Percentiles rank a stretch among this genome's conserved stretches.
Conservation (phyloP, 208 protist species). For the Crithidia thermophila region DNA sequence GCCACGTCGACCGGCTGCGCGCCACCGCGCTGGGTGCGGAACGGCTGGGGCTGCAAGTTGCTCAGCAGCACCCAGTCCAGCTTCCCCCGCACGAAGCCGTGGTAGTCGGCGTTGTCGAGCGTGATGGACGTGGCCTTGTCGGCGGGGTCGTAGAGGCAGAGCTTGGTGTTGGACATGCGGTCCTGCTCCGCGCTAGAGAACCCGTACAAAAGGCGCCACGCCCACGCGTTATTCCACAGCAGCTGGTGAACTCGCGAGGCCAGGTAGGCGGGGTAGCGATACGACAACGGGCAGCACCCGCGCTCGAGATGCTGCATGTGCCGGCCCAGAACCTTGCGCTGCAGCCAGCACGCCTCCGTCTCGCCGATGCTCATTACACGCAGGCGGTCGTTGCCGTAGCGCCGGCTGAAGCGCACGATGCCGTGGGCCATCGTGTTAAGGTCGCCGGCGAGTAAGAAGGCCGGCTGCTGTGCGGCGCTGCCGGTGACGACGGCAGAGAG, state of each 20-base stretch:
- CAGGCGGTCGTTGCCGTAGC: conserved; percentile 57
- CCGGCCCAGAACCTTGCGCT: conserved; percentile 71
- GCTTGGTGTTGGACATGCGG: conserved; percentile 40
- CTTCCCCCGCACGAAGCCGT: conserved; percentile 72
- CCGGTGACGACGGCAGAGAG: conserved; percentile 9
- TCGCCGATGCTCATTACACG: conserved; percentile 64
- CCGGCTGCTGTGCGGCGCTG: conserved; percentile 12
- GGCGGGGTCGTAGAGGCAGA: conserved; percentile 74
- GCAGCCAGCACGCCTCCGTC: conserved; percentile 77
- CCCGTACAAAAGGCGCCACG: conserved; percentile 65
- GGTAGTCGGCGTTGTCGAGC: conserved; percentile 56
- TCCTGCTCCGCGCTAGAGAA: conserved; percentile 44
- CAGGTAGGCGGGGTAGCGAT: conserved; percentile 51
- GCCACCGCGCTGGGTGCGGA: conserved; percentile 19
- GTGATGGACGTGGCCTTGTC: conserved; percentile 78
- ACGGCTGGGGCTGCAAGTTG: conserved; percentile 43
- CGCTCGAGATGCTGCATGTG: conserved; percentile 39
- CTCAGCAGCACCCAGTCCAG: conserved; percentile 82
- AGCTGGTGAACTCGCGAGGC: conserved; percentile 37
- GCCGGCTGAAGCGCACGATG: conserved; percentile 56
- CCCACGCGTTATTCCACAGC: conserved; percentile 54
- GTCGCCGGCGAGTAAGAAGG: conserved; percentile 78
- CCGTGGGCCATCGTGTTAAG: conserved; percentile 84
- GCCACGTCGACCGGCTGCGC: conserved; percentile 33
- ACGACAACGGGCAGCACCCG: conserved; percentile 64